Conservation (phyloP, 306 rosid species). For the Cucumis cinereus region DNA sequence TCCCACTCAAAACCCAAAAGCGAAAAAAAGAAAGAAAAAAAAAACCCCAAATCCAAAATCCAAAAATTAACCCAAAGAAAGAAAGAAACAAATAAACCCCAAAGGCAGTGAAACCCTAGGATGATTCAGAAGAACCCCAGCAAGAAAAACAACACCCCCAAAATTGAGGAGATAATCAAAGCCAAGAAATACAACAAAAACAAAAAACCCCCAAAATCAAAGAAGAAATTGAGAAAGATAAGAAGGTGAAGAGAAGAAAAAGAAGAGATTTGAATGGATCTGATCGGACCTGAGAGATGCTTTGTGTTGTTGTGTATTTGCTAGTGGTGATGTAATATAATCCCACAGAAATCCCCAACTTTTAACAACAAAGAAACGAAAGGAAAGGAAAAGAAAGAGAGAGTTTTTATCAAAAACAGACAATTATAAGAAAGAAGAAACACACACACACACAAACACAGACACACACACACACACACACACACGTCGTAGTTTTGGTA, state of each 20-base stretch:
- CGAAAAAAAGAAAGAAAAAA: neutral
- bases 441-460: neutral
- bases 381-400: neutral
- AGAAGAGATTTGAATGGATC: conserved; percentile 72
- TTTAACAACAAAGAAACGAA: neutral
- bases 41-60: neutral
- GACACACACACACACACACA: neutral
- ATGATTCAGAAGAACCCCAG: neutral
- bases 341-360: conserved; percentile 13
- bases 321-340: conserved; percentile 8
- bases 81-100: neutral
- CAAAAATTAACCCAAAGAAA: neutral
- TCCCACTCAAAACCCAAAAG: neutral
- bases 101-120: conserved; percentile 2
- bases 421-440: neutral
- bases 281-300: conserved; percentile 26
- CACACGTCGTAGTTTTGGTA: neutral
- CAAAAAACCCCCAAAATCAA: neutral
- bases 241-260: neutral
- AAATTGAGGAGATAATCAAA: neutral
- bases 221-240: neutral
- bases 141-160: neutral
- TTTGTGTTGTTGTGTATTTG: conserved; percentile 2
- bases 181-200: neutral
- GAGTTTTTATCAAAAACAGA: neutral